Conservation (phyloP, 352 stramenopile genomes). For the Phytophthora agathidicida region DNA sequence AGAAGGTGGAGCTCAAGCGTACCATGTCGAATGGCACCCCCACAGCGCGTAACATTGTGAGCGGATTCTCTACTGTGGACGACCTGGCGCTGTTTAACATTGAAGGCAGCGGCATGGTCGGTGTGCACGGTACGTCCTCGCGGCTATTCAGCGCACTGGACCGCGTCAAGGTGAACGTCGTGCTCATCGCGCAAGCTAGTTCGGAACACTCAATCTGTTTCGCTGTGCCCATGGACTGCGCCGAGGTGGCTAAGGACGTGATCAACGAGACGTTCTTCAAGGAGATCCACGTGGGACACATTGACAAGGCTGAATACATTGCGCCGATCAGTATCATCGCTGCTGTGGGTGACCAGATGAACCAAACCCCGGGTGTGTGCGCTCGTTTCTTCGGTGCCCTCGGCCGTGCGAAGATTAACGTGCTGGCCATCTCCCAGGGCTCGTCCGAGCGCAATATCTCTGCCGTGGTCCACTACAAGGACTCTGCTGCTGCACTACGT, state of each 20-base stretch:
- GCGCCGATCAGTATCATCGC: constrained; percentile 95
- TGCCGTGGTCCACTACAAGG: constrained; percentile 88
- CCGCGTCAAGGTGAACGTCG: constrained; percentile 92
- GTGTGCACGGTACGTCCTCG: constrained; percentile 93
- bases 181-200: constrained; percentile 94
- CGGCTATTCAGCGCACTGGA: constrained; percentile 94
- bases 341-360: constrained; percentile 96
- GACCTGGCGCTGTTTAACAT: constrained; percentile 96
- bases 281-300: constrained; percentile 84
- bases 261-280: constrained; percentile 90
- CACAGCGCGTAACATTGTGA: constrained; percentile 79
- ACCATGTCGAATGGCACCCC: constrained; percentile 63
- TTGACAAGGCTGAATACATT: constrained; percentile 86
- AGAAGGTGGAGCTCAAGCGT: constrained; percentile 63
- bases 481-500: constrained; percentile 92
- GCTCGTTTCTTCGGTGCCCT: constrained; percentile 95
- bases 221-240: constrained; percentile 83
- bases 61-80: constrained; percentile 94
- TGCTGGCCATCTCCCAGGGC: constrained; percentile 95
- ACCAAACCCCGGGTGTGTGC: constrained; percentile 90
- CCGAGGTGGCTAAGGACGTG: constrained; percentile 68
- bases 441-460: constrained; percentile 96
- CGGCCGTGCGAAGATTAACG: constrained; percentile 94
- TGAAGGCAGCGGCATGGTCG: constrained; percentile 95
- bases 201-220: constrained; percentile 97